Conservation (phyloP, 768 basidiomycete species). For the Leccinum pellstonianum region DNA sequence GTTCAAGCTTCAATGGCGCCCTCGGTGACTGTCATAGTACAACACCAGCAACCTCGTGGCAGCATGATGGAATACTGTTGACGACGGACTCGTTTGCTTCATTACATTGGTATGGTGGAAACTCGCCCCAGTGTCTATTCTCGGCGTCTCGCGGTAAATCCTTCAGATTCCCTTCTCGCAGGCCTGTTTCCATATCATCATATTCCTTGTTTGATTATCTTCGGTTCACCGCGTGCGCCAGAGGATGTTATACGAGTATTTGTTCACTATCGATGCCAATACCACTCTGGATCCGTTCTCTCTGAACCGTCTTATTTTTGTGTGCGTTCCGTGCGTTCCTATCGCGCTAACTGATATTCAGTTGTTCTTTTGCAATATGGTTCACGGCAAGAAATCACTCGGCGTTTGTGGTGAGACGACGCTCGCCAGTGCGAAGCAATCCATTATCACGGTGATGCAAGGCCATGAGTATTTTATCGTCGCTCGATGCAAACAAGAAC, state of each 20-base stretch:
- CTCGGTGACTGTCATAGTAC: constrained; percentile 14
- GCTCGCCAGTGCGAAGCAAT: too few species aligned
- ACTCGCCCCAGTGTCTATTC: too few species aligned
- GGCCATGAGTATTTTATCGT: constrained; percentile 97
- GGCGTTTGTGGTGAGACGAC: too few species aligned
- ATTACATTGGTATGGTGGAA: too few species aligned
- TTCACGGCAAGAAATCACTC: constrained; percentile 87
- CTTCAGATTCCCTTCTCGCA: too few species aligned
- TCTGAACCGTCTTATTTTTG: constrained; percentile 87
- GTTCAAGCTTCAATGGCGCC: too few species aligned
- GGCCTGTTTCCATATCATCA: too few species aligned
- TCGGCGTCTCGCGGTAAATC: too few species aligned
- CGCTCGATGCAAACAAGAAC: too few species aligned
- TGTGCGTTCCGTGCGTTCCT: constrained; percentile 43
- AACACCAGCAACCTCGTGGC: too few species aligned
- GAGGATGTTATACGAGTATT: constrained; percentile 96
- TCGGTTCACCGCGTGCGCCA: constrained; percentile 74
- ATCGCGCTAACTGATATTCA: not conserved
- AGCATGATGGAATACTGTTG: too few species aligned
- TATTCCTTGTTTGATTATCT: constrained; percentile 64
- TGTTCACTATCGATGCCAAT: constrained; percentile 93
- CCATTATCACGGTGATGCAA: constrained; percentile 97
- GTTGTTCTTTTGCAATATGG: constrained; percentile 62
- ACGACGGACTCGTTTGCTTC: too few species aligned
- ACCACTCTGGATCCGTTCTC: constrained; percentile 89